Percentiles rank a stretch among this genome's conserved stretches.
Conservation (phyloP, 1,284 basidiomycete genomes). For the Apiotrichum laibachii region DNA sequence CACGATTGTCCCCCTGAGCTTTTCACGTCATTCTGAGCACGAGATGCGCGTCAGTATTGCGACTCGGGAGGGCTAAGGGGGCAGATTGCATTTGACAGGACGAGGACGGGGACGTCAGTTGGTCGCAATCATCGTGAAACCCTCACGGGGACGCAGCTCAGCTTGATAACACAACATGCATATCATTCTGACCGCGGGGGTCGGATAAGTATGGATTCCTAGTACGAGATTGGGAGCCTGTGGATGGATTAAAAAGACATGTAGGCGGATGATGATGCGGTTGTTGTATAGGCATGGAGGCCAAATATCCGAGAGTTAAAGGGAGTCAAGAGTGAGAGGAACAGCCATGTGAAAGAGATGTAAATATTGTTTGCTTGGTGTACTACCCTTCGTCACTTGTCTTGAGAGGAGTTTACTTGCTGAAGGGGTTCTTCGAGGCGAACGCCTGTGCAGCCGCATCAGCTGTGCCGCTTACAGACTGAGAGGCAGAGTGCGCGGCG, state of each 20-base stretch:
- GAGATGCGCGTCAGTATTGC: too few relatives aligned
- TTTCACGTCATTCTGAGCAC: too few relatives aligned
- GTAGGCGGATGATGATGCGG: too few relatives aligned
- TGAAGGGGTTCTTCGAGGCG: background rate
- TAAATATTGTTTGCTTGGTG: too few relatives aligned
- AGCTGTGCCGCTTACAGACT: background rate
- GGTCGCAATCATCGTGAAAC: too few relatives aligned
- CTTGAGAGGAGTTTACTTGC: background rate
- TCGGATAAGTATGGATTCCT: background rate
- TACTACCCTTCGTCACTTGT: too few relatives aligned
- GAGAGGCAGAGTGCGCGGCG: background rate
- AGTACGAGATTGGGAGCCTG: background rate
- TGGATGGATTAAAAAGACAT: background rate
- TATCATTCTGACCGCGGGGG: background rate
- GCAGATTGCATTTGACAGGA: too few relatives aligned
- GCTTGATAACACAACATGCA: conserved; percentile 1
- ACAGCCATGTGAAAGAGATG: background rate
- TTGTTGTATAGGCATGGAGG: too few relatives aligned
- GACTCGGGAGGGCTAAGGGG: too few relatives aligned
- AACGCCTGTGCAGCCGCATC: background rate
- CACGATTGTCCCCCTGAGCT: too few relatives aligned
- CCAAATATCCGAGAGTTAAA: background rate
- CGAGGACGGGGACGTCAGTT: too few relatives aligned
- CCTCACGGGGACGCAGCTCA: background rate
- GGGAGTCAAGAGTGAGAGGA: background rate